Conservation (phyloP, 208 protist species). For the Crithidia fasciculata region DNA sequence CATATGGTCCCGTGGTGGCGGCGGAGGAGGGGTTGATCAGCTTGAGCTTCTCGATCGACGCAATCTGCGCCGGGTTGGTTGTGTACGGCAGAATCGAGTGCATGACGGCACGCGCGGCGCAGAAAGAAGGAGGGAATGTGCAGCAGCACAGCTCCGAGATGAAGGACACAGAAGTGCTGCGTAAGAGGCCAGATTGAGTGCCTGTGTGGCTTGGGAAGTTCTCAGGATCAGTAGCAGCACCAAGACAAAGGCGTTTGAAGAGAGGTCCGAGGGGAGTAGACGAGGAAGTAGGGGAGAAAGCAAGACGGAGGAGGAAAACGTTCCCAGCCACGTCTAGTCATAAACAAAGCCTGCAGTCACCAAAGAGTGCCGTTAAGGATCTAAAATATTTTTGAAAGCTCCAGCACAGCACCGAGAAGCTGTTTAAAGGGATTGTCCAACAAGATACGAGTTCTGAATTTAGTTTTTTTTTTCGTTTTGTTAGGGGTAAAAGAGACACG, state of each 20-base stretch:
- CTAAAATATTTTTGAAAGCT: too few species aligned
- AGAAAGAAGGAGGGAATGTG: not conserved
- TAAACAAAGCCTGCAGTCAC: too few species aligned
- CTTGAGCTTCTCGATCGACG: constrained; percentile 77
- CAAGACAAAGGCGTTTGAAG: not conserved
- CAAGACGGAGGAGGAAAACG: not conserved
- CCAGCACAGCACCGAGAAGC: too few species aligned
- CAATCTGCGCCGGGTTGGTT: constrained; percentile 77
- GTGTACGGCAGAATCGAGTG: constrained; percentile 89
- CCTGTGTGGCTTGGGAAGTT: too few species aligned
- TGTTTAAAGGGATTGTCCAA: too few species aligned
- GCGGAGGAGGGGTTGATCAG: constrained; percentile 76
- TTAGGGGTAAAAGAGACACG: too few species aligned
- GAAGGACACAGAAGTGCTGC: too few species aligned
- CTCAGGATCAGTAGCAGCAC: not conserved
- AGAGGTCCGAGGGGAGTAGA: not conserved
- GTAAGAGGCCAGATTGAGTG: too few species aligned
- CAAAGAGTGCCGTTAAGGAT: too few species aligned
- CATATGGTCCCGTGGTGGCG: constrained; percentile 67
- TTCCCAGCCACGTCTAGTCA: too few species aligned
- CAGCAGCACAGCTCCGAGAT: not conserved
- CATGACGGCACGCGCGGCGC: constrained; percentile 39
- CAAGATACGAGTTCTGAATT: too few species aligned
- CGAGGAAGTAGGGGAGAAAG: not conserved
- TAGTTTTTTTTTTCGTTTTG: too few species aligned